A percentile compares a stretch with the other conserved stretches of the same genome.
phyloP scores from a whole-genome alignment of 176 grass and related monocot genomes.

The Ananas comosus region DNA sequence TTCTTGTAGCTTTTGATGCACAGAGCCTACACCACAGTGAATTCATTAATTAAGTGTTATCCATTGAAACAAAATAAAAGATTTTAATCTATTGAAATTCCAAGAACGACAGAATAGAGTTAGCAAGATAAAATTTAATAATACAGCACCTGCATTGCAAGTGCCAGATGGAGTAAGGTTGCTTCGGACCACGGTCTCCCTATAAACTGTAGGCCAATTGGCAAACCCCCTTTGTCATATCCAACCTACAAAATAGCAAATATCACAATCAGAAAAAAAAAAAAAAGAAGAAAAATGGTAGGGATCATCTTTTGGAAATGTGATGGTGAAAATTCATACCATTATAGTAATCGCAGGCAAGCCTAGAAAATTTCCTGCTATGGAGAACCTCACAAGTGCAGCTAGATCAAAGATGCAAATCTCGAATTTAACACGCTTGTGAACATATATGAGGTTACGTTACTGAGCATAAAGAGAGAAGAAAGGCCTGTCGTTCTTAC shows the following conservation, averaged over 20 bases:
- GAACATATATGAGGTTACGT: background rate
- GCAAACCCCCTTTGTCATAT: conserved; percentile 54
- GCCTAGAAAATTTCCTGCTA: conserved; percentile 86
- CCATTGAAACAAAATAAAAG: background rate
- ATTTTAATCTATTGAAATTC: background rate
- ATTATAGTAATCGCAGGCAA: conserved; percentile 74
- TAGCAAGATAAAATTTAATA: background rate
- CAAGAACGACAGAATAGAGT: background rate
- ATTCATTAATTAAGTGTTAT: background rate
- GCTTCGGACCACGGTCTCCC: conserved; percentile 85
- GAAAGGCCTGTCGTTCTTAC: conserved; percentile 20
- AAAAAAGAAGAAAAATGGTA: background rate
- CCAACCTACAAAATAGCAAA: conserved; percentile 31
- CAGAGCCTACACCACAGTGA: conserved; percentile 30
- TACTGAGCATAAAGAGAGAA: background rate
- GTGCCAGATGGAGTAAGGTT: conserved; percentile 69
- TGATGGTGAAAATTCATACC: conserved; percentile 19
- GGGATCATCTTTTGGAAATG: too few relatives aligned
- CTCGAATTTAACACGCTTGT: background rate
- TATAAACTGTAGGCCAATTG: conserved; percentile 79
- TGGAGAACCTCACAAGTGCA: conserved; percentile 74
- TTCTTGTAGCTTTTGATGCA: conserved; percentile 34
- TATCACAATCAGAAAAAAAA: background rate
- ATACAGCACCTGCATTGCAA: conserved; percentile 57
- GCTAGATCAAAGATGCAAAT: conserved; percentile 24